phyloP scores from a whole-genome alignment of 225 moss, liverwort and hornwort species.

The Lunularia cruciata region DNA sequence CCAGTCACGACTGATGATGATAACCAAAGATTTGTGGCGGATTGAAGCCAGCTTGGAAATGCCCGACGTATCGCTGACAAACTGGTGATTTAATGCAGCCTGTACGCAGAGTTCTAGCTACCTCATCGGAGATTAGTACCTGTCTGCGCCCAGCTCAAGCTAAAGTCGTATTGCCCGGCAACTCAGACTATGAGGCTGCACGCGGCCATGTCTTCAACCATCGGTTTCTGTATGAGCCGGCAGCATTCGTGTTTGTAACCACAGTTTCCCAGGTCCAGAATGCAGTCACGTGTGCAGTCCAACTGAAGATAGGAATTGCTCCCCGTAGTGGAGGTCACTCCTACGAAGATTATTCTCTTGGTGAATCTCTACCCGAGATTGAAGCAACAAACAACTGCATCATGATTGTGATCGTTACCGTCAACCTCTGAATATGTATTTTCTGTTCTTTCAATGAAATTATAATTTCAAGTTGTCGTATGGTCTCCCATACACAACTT shows the following conservation, averaged over 20 bases:
- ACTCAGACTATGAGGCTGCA: conserved; percentile 44
- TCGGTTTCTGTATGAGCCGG: conserved; percentile 38
- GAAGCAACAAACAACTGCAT: too few species aligned
- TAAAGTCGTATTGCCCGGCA: conserved; percentile 49
- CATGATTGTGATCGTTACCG: too few species aligned
- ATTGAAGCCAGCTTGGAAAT: too few species aligned
- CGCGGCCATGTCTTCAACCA: conserved; percentile 39
- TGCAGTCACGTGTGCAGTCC: conserved; percentile 48
- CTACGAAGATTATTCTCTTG: conserved; percentile 55
- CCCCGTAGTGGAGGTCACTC: conserved; percentile 66
- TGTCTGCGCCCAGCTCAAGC: conserved; percentile 34
- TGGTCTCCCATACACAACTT: too few species aligned
- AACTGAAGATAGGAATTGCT: conserved; percentile 48
- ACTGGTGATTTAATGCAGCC: not conserved
- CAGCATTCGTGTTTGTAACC: conserved; percentile 59
- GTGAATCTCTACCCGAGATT: not conserved
- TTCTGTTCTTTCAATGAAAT: too few species aligned
- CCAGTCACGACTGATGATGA: too few species aligned
- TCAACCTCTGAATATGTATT: too few species aligned
- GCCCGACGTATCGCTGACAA: too few species aligned
- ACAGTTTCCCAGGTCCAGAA: conserved; percentile 56
- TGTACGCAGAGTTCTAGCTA: not conserved
- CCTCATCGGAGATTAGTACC: not conserved
- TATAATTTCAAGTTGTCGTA: too few species aligned
- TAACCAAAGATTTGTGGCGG: too few species aligned